Evolutionary conservation across 306 rosid genomes (phyloP), one percentile per base, ranked within the genome.

Genomic region (Cicer bijugum): DNA sequence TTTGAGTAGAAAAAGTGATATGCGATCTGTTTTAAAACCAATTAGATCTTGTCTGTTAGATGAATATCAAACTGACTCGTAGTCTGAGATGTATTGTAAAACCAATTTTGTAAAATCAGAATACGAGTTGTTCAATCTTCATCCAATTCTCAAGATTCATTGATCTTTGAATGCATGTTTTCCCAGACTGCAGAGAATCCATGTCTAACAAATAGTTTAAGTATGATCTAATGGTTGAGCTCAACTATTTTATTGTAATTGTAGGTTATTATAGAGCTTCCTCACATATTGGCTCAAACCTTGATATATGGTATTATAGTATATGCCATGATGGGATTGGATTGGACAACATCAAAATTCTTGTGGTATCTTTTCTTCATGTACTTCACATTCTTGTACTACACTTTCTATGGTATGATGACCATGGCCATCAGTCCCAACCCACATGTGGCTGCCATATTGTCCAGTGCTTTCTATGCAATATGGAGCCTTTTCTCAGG

Each of bases 371-470:
- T 92, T 51, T 92, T 90, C 87, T 86, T 92, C 89, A 84, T 75
- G 88, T 87, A 65, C 85, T 92, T 89, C 90, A 88, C 96, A 42
- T 81, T 87, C 53, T 60, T 88, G 68, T 92, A 89, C 83, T 87
- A 51, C 85, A 81, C 91, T 61, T 89, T 84, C 81, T 92, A 90
- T 35, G 97, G 98, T 40, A 90, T 92, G 98, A 86, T 92, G 97
- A 80, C 89, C 40, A 86, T 89, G 85, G 97, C 96, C 44, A 75
- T 92, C 3, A 83, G 83, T 61, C 97, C 92, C 17, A 89, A 88
- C 74, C 83, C 82, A 83, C 84, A 84, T 51, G 76, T 92, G 8
- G 91, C 95, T 2, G 67, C 80, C 42, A 87, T 92, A 64, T 37
- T 86, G 14, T 89, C 97, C 38, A 75, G 82, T 8, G 42, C 90